Percentiles rank a stretch among this genome's conserved stretches.
Evolutionary conservation across 2,329 filamentous ascomycete genomes (phyloP).

Genomic region (Xylariales sp.): DNA sequence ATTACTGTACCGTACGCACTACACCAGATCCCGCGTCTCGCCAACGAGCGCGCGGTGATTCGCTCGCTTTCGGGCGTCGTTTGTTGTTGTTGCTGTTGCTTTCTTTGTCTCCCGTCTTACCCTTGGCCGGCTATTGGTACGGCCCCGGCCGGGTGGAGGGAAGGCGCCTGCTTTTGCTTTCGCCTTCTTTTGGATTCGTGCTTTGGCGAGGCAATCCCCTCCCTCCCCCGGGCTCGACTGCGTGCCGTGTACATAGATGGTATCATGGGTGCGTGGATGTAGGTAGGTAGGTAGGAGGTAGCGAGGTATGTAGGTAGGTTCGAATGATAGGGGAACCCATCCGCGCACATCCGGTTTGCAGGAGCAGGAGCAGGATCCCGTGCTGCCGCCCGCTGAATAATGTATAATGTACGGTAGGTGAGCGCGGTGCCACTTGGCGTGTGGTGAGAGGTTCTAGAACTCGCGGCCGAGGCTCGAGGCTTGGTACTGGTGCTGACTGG

Average conservation of each 20-base stretch:
- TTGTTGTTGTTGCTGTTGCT: too few relatives aligned
- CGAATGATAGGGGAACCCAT: background rate
- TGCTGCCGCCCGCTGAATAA: background rate
- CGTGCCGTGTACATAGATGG: too few relatives aligned
- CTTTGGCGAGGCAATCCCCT: too few relatives aligned
- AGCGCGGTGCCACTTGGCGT: constrained; percentile 25
- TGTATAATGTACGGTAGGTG: too few relatives aligned
- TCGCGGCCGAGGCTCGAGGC: too few relatives aligned
- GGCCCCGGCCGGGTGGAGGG: background rate
- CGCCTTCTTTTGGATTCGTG: too few relatives aligned
- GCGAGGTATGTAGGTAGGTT: background rate
- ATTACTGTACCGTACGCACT: too few relatives aligned
- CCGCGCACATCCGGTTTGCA: background rate
- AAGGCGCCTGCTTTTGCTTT: too few relatives aligned
- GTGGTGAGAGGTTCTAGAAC: constrained; percentile 6
- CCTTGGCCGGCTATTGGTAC: background rate
- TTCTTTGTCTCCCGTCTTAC: background rate
- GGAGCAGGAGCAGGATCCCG: background rate
- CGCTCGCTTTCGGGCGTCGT: background rate
- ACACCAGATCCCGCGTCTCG: constrained; percentile 5
- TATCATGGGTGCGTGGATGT: too few relatives aligned
- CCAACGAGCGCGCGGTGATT: constrained; percentile 5
- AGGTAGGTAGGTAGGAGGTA: too few relatives aligned
- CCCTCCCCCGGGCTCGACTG: too few relatives aligned
- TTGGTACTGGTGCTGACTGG: too few relatives aligned